Evolutionary conservation across 148 eudicot genomes (phyloP).

Genomic region (Cornus kousa): DNA sequence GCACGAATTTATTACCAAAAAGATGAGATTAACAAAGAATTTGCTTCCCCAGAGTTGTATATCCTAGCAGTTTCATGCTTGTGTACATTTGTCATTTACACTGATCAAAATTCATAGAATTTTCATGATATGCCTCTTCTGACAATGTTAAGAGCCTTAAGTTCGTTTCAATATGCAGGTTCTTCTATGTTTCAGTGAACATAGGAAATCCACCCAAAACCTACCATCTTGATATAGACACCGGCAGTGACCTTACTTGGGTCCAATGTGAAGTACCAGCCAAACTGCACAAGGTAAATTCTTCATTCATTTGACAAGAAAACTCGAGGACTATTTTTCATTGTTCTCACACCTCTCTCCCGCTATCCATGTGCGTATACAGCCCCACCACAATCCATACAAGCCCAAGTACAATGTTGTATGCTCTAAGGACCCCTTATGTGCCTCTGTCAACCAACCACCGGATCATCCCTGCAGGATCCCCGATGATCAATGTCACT

Average conservation of each 20-base stretch:
- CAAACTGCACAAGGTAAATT: conserved; percentile 14
- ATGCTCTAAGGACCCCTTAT: conserved; percentile 23
- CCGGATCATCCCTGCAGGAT: conserved; percentile 7
- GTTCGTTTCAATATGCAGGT: conserved; percentile 2
- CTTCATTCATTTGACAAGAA: no score
- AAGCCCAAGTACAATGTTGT: conserved; percentile 17
- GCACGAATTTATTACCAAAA: no score
- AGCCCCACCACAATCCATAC: conserved; percentile 24
- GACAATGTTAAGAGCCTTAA: no score
- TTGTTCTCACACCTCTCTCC: conserved; percentile 2
- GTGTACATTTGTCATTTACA: neutral
- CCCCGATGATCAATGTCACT: conserved; percentile 25
- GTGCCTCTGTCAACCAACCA: conserved; percentile 17
- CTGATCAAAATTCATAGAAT: neutral
- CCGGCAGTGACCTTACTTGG: conserved; percentile 19
- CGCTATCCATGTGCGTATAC: neutral
- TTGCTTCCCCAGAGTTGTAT: neutral
- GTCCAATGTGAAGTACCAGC: conserved; percentile 19
- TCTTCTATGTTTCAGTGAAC: neutral
- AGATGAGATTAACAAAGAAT: no score
- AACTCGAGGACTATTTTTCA: neutral
- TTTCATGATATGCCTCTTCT: neutral
- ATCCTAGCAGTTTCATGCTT: neutral
- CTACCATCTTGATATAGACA: conserved; percentile 5
- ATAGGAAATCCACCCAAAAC: conserved; percentile 4